These are phyloP conservation scores for Juglanconis juglandina DNA, from an alignment of 2,329 filamentous ascomycete species.

Conservation along the genomic window DNA sequence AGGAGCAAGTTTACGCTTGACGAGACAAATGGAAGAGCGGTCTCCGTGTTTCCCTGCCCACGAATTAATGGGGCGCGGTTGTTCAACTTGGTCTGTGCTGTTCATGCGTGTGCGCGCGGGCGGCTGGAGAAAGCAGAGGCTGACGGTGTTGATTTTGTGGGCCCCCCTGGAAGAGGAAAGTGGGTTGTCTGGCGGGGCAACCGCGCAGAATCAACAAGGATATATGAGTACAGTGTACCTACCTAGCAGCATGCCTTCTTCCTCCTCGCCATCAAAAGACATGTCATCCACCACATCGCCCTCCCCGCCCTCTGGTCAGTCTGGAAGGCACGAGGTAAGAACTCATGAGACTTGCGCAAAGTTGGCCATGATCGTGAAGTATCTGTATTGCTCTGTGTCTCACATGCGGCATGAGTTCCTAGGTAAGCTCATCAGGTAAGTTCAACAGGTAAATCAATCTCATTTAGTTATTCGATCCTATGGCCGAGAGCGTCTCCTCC, in stretches of 20 bases:
- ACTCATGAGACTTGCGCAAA: conserved; percentile 12
- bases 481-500: too few relatives aligned
- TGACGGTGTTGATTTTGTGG: neutral
- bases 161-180: neutral
- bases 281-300: conserved; percentile 62
- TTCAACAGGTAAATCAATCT: neutral
- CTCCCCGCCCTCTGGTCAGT: conserved; percentile 44
- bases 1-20: conserved; percentile 13
- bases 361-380: conserved; percentile 14
- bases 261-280: conserved; percentile 52
- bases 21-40: conserved; percentile 21
- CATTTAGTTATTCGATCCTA: too few relatives aligned
- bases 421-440: neutral
- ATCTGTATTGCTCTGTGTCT: neutral
- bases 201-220: neutral
- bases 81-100: conserved; percentile 18
- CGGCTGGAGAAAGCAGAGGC: neutral
- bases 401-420: neutral
- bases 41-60: conserved; percentile 8
- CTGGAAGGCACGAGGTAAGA: neutral
- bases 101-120: conserved; percentile 4
- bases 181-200: neutral
- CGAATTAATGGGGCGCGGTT: conserved; percentile 18
- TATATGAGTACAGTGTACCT: neutral
- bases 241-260: conserved; percentile 31